Evolutionary conservation across 441 rosid genomes (phyloP).

Genomic region (Metrosideros polymorpha): DNA sequence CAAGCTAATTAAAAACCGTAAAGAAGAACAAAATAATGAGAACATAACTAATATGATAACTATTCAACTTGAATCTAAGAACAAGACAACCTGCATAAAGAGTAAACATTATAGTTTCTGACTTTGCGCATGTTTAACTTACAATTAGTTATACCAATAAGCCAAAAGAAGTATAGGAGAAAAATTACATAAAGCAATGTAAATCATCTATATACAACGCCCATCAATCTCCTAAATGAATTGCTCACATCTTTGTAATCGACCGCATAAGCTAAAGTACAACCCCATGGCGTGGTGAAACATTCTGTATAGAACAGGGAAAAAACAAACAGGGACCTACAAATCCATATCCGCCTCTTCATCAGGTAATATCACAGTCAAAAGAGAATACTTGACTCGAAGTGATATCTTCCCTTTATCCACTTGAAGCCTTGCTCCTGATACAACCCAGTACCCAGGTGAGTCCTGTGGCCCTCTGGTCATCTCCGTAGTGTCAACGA

Average conservation of each 20-base stretch:
- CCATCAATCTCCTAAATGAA: neutral
- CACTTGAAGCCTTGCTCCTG: constrained; percentile 75
- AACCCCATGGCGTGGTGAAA: neutral
- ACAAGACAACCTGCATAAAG: neutral
- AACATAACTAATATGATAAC: neutral
- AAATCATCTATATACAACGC: neutral
- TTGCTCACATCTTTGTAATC: neutral
- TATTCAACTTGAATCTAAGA: neutral
- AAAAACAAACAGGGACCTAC: neutral
- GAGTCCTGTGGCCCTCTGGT: constrained; percentile 84
- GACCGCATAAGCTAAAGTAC: neutral
- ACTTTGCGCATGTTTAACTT: neutral
- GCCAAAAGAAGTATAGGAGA: neutral
- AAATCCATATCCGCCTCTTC: constrained; percentile 30
- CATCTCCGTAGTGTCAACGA: constrained; percentile 88
- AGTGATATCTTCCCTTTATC: constrained; percentile 89
- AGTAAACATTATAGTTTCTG: neutral
- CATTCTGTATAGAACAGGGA: neutral
- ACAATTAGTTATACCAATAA: neutral
- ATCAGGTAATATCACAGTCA: constrained; percentile 56
- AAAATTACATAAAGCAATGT: neutral
- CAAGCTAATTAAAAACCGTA: neutral
- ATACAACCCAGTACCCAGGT: constrained; percentile 97
- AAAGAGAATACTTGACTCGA: constrained; percentile 79
- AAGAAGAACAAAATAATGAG: neutral